phyloP scores from a whole-genome alignment of 2,329 filamentous ascomycete genomes.

The Phialocephala subalpina region DNA sequence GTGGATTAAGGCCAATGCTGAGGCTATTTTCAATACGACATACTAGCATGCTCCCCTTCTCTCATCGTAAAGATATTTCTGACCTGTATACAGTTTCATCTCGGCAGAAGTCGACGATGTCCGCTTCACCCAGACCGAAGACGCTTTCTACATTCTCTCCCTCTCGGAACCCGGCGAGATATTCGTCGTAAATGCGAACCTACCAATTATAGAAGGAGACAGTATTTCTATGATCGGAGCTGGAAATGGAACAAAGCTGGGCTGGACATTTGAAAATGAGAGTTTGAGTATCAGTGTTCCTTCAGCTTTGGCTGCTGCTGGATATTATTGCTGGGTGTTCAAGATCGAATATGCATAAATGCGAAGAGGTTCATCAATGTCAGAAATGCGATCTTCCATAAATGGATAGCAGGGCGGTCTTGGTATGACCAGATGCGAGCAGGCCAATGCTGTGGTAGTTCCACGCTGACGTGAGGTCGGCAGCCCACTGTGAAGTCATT shows the following conservation, averaged over 20 bases:
- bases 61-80: not conserved
- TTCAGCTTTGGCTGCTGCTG: constrained; percentile 20
- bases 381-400: not conserved
- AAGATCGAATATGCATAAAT: constrained; percentile 27
- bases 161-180: constrained; percentile 52
- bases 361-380: not conserved
- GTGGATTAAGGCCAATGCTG: constrained; percentile 61
- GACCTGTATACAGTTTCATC: constrained; percentile 45
- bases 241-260: constrained; percentile 41
- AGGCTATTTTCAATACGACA: constrained; percentile 65
- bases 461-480: not conserved
- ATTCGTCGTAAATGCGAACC: constrained; percentile 50
- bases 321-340: constrained; percentile 33
- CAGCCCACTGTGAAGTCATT: not conserved
- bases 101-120: constrained; percentile 53
- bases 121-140: constrained; percentile 58
- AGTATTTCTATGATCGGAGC: constrained; percentile 53
- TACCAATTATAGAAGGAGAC: constrained; percentile 58
- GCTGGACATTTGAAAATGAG: constrained; percentile 33
- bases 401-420: too few relatives aligned
- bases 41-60: constrained; percentile 48
- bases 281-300: constrained; percentile 40
- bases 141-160: constrained; percentile 61
- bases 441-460: too few relatives aligned
- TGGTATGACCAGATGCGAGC: too few relatives aligned